Evolutionary conservation across 148 eudicot genomes (phyloP).

Genomic region (Camellia granthamiana): DNA sequence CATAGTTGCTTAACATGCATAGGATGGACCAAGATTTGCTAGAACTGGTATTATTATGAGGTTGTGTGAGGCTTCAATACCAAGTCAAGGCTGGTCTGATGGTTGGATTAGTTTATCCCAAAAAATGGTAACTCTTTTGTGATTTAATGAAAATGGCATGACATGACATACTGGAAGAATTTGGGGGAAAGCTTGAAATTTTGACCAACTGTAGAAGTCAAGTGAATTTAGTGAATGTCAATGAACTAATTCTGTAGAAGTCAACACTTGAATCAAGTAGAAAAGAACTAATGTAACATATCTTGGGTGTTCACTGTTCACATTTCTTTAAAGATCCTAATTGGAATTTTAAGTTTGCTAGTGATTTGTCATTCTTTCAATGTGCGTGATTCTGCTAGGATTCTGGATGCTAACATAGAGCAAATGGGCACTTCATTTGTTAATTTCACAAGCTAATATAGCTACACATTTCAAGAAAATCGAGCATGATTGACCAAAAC

Average conservation of each 20-base stretch:
- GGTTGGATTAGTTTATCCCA: neutral
- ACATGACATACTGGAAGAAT: neutral
- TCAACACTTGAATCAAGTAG: neutral
- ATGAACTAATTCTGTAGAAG: neutral
- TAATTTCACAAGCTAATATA: neutral
- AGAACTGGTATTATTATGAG: neutral
- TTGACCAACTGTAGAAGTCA: neutral
- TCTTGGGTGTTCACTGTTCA: neutral
- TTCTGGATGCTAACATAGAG: neutral
- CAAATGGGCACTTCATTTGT: neutral
- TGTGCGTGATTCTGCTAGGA: neutral
- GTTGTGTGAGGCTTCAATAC: neutral
- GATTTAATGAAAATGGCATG: neutral
- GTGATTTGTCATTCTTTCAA: neutral
- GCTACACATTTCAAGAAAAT: neutral
- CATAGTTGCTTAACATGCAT: neutral
- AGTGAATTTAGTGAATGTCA: neutral
- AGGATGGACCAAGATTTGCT: neutral
- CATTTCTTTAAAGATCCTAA: neutral
- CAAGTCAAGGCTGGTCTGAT: neutral
- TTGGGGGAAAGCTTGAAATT: neutral
- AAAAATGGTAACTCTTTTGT: neutral
- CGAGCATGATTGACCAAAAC: neutral
- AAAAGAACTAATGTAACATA: neutral
- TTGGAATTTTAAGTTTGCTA: neutral